Evolutionary conservation across 1,139 yeast species (phyloP), one percentile per base, ranked within the genome.

Genomic region (Geotrichum macrosporum): DNA sequence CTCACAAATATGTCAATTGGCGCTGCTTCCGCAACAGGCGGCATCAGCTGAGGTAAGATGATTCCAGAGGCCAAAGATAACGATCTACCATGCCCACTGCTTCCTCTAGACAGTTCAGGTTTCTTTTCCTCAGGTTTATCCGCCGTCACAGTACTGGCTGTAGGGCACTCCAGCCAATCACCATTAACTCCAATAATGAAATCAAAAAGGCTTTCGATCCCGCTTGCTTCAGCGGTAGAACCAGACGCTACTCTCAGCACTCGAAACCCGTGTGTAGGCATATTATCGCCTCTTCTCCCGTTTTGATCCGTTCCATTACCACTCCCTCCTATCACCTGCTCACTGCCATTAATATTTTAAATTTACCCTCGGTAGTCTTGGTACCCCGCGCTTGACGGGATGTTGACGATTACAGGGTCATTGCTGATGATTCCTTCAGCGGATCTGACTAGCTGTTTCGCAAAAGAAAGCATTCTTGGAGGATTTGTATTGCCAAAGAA

Each of bases 161-260:
- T 6, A 10, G 27, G 27, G 9, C 10, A 10, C 10, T 24, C 46
- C 34, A 64, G 69, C 42, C 84, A 85, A 53, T 78, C 82, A 43
- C 85, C 87, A 58, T 89, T 85, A 51, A 89, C 71, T 2, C 84
- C 82, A 24, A 88, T 75, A 41, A 92, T 78, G 61, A 74, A 89
- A 63, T 92, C 97, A 61, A 89, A 92, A 79, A 87, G 81, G 9
- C 94, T 75, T 64, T 87, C 94, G 21, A 92, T 63, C 4, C 81
- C 84, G 27, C 71, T 66, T 29, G 66, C 71, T 10, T 66, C 61
- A 5, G 72, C 76, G 12, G 64, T 54, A 1, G 80, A 72, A 44
- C 61, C 67, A 30, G 65, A 63, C 34, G 68, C 74, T 3, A 77
- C 79, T 21, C 70, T 67, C 1, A 81, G 59, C 2, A 81, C 75